Evolutionary conservation across 2,329 filamentous ascomycete genomes (phyloP).

Genomic region (Aspergillus melleus): DNA sequence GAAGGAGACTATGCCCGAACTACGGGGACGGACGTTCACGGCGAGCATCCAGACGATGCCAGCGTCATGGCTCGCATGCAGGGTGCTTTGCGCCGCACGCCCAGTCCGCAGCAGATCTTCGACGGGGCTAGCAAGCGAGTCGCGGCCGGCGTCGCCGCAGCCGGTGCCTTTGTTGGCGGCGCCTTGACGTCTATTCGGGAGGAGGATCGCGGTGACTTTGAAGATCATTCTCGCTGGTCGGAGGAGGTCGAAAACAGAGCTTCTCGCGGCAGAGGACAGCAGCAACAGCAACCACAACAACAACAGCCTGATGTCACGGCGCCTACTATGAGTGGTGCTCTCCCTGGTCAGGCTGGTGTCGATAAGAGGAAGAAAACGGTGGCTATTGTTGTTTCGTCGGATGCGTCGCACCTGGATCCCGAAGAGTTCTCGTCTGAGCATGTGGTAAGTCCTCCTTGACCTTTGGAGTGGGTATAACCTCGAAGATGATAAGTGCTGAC

Average conservation of each 20-base stretch:
- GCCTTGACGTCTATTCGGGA: conserved; percentile 81
- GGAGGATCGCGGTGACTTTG: conserved; percentile 76
- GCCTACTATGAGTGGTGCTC: conserved; percentile 33
- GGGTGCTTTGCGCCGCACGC: conserved; percentile 75
- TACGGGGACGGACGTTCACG: conserved; percentile 34
- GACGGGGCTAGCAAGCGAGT: conserved; percentile 80
- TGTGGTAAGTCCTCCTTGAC: conserved; percentile 62
- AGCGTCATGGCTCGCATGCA: conserved; percentile 76
- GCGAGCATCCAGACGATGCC: conserved; percentile 46
- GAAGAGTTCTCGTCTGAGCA: conserved; percentile 67
- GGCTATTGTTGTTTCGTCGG: conserved; percentile 84
- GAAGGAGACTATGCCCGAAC: conserved; percentile 34
- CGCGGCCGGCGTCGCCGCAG: conserved; percentile 77
- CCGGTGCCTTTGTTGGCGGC: conserved; percentile 77
- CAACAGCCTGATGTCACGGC: conserved; percentile 15
- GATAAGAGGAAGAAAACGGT: conserved; percentile 69
- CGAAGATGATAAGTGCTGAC: too few relatives aligned
- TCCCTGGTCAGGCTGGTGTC: conserved; percentile 27
- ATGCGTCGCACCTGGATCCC: conserved; percentile 61
- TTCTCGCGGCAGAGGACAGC: conserved; percentile 30
- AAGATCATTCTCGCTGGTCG: conserved; percentile 87
- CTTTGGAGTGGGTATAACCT: too few relatives aligned
- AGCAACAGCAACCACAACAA: background rate
- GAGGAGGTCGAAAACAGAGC: conserved; percentile 77
- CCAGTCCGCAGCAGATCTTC: conserved; percentile 85